phyloP scores from a whole-genome alignment of 257 asterid genomes.

The Craterostigma plantagineum region DNA sequence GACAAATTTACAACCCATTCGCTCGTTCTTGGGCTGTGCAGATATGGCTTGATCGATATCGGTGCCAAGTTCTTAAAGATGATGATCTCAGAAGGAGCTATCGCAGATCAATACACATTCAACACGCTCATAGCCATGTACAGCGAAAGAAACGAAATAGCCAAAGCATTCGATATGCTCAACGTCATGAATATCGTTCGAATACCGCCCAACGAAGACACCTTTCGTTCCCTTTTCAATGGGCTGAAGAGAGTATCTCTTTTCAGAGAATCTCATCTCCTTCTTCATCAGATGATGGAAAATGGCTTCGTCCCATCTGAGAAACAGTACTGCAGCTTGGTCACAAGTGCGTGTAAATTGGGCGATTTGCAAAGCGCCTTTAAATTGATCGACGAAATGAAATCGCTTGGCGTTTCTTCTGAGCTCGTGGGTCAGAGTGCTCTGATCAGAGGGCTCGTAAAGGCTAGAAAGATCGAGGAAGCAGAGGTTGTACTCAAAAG shows the following conservation, averaged over 20 bases:
- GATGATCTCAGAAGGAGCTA: slow-evolving; percentile 36
- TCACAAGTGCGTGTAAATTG: slow-evolving; percentile 48
- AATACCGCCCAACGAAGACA: slow-evolving; percentile 30
- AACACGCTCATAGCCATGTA: slow-evolving; percentile 37
- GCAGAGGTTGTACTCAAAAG: slow-evolving; percentile 35
- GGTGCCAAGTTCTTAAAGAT: slow-evolving; percentile 52
- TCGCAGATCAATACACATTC: slow-evolving; percentile 41
- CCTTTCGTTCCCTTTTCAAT: slow-evolving; percentile 32
- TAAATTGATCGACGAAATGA: slow-evolving; percentile 41
- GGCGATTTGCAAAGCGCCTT: slow-evolving; percentile 55
- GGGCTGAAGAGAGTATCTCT: slow-evolving; percentile 42
- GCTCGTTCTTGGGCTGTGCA: slow-evolving; percentile 39
- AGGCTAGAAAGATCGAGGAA: slow-evolving; percentile 49
- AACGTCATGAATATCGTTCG: slow-evolving; percentile 35
- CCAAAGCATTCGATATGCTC: slow-evolving; percentile 43
- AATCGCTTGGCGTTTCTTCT: slow-evolving; percentile 25
- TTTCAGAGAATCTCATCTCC: slow-evolving; percentile 21
- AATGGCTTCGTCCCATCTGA: slow-evolving; percentile 38
- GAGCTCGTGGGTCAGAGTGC: slow-evolving; percentile 45
- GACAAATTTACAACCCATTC: slow-evolving; percentile 62
- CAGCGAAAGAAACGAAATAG: slow-evolving; percentile 41
- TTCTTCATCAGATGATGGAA: slow-evolving; percentile 40
- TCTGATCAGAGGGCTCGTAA: slow-evolving; percentile 64
- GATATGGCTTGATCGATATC: slow-evolving; percentile 43
- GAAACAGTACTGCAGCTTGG: slow-evolving; percentile 47